Conservation (phyloP, 2,329 filamentous ascomycete genomes). For the Cadophora sp. region DNA sequence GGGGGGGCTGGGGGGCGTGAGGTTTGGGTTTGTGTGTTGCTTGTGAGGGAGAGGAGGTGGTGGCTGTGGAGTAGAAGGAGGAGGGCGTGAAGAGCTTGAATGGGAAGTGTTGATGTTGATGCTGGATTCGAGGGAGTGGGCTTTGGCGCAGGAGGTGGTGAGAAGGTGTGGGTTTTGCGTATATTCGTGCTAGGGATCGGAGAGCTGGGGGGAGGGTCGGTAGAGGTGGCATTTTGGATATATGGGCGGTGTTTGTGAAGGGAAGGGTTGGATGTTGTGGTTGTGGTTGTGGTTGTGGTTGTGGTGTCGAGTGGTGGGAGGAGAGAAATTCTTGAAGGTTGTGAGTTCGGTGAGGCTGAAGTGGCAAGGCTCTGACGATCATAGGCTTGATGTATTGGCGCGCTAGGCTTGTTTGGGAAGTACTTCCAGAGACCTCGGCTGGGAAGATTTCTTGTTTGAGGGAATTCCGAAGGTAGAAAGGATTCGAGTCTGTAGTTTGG, state of each 20-base stretch:
- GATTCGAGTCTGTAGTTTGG: no score
- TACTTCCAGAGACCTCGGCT: background rate
- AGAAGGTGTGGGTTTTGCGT: background rate
- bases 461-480: no score
- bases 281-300: background rate
- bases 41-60: background rate
- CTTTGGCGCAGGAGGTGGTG: background rate
- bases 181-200: background rate
- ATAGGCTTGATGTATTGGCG: background rate
- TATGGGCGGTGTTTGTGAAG: background rate
- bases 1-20: background rate
- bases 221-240: conserved; percentile 9
- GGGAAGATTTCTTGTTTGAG: no score
- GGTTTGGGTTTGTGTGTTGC: background rate
- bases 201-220: background rate
- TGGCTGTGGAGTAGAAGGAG: background rate
- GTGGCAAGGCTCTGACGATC: conserved; percentile 2
- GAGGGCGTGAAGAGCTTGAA: background rate
- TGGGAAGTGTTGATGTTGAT: background rate
- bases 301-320: background rate
- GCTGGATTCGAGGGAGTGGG: background rate
- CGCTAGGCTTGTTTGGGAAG: background rate
- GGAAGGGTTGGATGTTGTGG: no score
- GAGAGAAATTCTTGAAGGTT: background rate
- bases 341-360: conserved; percentile 2